Conservation (phyloP, 495 filamentous ascomycete species). For the Penicillium psychrofluorescens region DNA sequence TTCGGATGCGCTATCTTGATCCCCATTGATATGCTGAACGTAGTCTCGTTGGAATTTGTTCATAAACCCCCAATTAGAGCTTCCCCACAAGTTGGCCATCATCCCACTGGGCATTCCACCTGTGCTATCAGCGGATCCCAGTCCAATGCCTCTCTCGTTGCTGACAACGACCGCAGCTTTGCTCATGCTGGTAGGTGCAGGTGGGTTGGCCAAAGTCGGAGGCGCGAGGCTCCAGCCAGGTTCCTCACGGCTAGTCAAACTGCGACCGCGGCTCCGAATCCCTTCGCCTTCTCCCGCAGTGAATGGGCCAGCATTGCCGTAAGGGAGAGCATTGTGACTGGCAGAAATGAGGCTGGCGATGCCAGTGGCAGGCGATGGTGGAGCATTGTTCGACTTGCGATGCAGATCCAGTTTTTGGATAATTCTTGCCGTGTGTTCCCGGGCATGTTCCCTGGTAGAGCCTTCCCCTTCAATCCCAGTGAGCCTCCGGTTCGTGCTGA, state of each 20-base stretch:
- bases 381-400: conserved; percentile 60
- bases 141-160: conserved; percentile 61
- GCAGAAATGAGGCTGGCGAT: conserved; percentile 84
- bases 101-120: conserved; percentile 73
- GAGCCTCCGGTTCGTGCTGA: conserved; percentile 40
- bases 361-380: conserved; percentile 48
- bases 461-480: conserved; percentile 44
- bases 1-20: conserved; percentile 22
- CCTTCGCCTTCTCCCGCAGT: conserved; percentile 19
- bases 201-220: conserved; percentile 73
- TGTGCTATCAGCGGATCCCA: conserved; percentile 50
- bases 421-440: conserved; percentile 77
- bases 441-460: conserved; percentile 54
- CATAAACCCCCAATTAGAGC: conserved; percentile 71
- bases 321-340: conserved; percentile 69
- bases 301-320: conserved; percentile 35
- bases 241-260: conserved; percentile 28
- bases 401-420: conserved; percentile 91
- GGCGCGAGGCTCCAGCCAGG: conserved; percentile 68
- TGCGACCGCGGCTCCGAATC: conserved; percentile 21
- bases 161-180: conserved; percentile 77
- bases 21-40: conserved; percentile 30
- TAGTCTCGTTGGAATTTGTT: conserved; percentile 57
- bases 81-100: conserved; percentile 91
- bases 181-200: conserved; percentile 80